Evolutionary conservation across 2,329 filamentous ascomycete species (phyloP), one percentile per base, ranked within the genome.

Genomic region (Colletotrichum sp.): DNA sequence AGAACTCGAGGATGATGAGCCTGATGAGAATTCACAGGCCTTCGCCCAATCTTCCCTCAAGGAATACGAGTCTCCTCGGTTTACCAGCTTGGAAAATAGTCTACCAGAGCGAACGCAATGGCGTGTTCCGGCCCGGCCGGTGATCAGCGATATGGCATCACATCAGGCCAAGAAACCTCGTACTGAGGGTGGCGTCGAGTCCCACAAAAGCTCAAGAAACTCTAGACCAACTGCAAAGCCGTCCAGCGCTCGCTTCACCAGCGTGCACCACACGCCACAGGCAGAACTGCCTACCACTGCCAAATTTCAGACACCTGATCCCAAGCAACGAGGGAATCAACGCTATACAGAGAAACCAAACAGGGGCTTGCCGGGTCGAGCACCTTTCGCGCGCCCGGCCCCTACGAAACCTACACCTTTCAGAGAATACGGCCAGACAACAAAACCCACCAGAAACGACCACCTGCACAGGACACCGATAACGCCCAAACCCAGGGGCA

Each of bases 1-100:
- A 21, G 90, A 92, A 79, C 81, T 92, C 36, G 85, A 88, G 76
- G 79, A 83, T 55, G 64, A 14, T 26, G 39, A 48, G 12, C n/a
- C 32, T 30, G 61, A 68, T 16, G 14, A 39, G 8, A n/a, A 26
- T 16, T 24, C 43, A 18, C n/a, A 57, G 7, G 13, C 24, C 8
- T 4, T 18, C 7, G 10, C 6, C 16, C 7, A 36, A 7, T 16
- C 43, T 21, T 12, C 26, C 7, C 16, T 14, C 4, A 5, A 30
- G 13, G 18, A 36, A 34, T 12, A 24, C 36, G 12, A 32, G 30
- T 14, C n/a, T 32, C 28, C 14, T 28, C 3, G 32, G 68, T 30
- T 24, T 24, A 21, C 28, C 14, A 26, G 52, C 7, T 10, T 14
- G n/a, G 21, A 10, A 24, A 63, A 30, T n/a, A 14, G 12, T 13